Conservation (phyloP, 140 eudicot species). For the Flaveria floridana region DNA sequence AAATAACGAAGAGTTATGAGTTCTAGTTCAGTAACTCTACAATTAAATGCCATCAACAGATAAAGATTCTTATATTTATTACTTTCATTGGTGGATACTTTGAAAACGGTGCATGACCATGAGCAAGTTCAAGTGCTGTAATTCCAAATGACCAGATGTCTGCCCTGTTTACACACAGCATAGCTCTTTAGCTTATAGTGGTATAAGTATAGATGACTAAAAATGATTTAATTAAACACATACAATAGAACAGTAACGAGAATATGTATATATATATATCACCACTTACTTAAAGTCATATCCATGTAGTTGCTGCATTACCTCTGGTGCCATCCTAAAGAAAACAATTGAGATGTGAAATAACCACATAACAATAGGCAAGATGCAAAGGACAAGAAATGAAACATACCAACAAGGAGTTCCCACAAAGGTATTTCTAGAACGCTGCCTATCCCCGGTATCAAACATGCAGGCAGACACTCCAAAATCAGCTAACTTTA, state of each 20-base stretch:
- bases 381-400: constrained; percentile 10
- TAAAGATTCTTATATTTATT: constrained; percentile 1
- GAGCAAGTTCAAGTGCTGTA: constrained; percentile 98
- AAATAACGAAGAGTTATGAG: neutral
- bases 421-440: constrained; percentile 93
- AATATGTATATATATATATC: neutral
- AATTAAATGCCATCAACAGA: neutral
- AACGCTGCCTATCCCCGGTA: constrained; percentile 90
- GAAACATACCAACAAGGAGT: constrained; percentile 90
- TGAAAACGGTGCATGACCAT: constrained; percentile 96
- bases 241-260: neutral
- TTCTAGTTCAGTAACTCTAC: constrained; percentile 1
- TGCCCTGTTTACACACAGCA: constrained; percentile 57
- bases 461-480: constrained; percentile 98
- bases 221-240: neutral
- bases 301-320: constrained; percentile 90
- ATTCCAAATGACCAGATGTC: constrained; percentile 98
- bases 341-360: constrained; percentile 13
- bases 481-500: constrained; percentile 94
- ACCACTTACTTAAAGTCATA: constrained; percentile 84
- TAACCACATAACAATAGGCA: neutral
- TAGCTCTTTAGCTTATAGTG: constrained; percentile 10
- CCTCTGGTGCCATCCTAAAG: constrained; percentile 98
- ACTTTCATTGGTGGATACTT: constrained; percentile 99
- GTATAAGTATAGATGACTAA: neutral